Percentiles rank a stretch among this genome's conserved stretches.
Conservation (phyloP, 208 protist species). For the Trypanosoma melophagium region DNA sequence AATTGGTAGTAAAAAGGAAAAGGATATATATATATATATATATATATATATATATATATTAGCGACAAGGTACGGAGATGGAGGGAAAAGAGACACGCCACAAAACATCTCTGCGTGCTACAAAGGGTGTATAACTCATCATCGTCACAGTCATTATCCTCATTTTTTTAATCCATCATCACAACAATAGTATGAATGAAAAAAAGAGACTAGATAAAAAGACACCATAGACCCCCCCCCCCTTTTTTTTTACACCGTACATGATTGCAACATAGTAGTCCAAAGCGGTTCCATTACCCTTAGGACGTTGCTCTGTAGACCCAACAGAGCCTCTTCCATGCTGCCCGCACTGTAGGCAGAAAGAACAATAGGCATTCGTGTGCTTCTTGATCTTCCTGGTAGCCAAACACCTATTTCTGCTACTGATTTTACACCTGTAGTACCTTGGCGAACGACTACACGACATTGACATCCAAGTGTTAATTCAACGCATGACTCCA, state of each 20-base stretch:
- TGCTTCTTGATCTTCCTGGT: neutral
- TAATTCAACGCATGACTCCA: constrained; percentile 29
- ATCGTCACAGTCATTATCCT: too few relatives aligned
- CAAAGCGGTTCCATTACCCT: constrained; percentile 22
- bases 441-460: constrained; percentile 16
- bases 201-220: too few relatives aligned
- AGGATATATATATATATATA: too few relatives aligned
- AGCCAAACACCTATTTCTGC: constrained; percentile 28
- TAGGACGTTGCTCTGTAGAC: constrained; percentile 2
- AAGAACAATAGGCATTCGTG: constrained; percentile 25
- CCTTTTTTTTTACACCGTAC: neutral
- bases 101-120: too few relatives aligned
- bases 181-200: too few relatives aligned
- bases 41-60: too few relatives aligned
- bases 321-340: constrained; percentile 13
- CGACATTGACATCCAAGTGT: constrained; percentile 32
- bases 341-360: constrained; percentile 5
- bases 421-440: neutral
- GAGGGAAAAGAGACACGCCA: too few relatives aligned
- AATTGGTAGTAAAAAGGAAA: too few relatives aligned
- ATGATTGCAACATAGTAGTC: constrained; percentile 12
- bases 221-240: too few relatives aligned
- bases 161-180: too few relatives aligned
- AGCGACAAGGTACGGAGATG: too few relatives aligned
- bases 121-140: too few relatives aligned